Base-by-base conservation (phyloP, 2,329 filamentous ascomycete species). In the Trichophyton simii region DNA sequence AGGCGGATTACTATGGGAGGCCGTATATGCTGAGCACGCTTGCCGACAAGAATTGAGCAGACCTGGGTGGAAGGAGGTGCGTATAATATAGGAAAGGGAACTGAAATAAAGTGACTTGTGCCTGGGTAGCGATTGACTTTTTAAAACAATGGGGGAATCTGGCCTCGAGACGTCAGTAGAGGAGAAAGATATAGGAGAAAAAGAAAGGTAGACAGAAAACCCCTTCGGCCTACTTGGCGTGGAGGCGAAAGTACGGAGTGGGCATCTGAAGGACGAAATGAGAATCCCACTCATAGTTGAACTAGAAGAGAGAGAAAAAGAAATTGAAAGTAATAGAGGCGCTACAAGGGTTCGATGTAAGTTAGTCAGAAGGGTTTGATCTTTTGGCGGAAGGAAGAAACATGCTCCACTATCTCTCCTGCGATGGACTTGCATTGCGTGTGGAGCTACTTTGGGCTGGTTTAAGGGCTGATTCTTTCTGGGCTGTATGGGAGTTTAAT, bases 71-170 rank as follows among this genome's bases (percentile, higher is more conserved):
- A 28, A 11, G 22, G 46, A 52, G 13, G 46, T 11, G 46, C 20
- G 46, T 52, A 9, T 50, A 52, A 31, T 52, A 52, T 52, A 52
- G 46, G 46, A 52, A 52, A 52, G 46, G 20, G 44, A 15, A 9
- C 22, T 52, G 46, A 13, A 52, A 52, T 36, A 20, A 55, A 55
- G 28, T 36, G 28, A 38, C 52, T 20, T 36, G 52, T 34, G 28
- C 28, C 28, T 55, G 52, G 52, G 52, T 55, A 55, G 52, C 52
- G 52, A 55, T 55, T 55, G 52, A 55, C 52, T 38, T 55, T 54
- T 55, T 55, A 55, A 55, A 31, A 36, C 52, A 55, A 15, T 6
- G 28, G 52, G 22, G 22, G 34, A 36, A 20, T 52, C 52, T 34
- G 52, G 25, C 9, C 52, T 52, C 11, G 20, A 36, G 28, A 34